These are phyloP conservation scores for Vigna hirtella DNA, from an alignment of 306 rosid genomes.

Conservation along the genomic window DNA sequence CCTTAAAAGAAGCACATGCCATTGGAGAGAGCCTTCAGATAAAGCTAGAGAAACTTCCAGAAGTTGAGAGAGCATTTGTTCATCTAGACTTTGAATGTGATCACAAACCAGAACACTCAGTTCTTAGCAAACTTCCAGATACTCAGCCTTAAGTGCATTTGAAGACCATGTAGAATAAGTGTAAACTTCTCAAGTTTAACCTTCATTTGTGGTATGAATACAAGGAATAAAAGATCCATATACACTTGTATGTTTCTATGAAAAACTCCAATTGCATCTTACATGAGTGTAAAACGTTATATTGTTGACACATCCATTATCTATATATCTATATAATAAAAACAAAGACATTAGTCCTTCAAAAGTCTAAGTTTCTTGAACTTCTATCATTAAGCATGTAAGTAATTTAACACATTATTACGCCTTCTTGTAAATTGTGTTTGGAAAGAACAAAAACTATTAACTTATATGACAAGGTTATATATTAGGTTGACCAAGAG, in stretches of 20 bases:
- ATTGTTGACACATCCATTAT: background rate
- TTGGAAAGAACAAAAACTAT: too few relatives aligned
- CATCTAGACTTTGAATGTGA: slow-evolving; percentile 91
- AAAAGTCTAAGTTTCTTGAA: background rate
- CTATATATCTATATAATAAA: background rate
- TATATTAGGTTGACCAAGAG: too few relatives aligned
- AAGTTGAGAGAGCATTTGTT: slow-evolving; percentile 78
- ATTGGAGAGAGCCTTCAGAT: slow-evolving; percentile 76
- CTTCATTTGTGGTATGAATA: background rate
- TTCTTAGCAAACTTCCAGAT: slow-evolving; percentile 67
- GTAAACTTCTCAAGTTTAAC: background rate
- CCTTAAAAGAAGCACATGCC: slow-evolving; percentile 74
- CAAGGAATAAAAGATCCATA: background rate
- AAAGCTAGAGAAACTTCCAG: slow-evolving; percentile 71
- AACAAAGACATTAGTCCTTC: background rate
- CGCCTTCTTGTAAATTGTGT: too few relatives aligned
- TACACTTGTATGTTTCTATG: background rate
- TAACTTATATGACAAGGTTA: too few relatives aligned
- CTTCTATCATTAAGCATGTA: background rate
- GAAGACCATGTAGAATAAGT: background rate
- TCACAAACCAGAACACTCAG: slow-evolving; percentile 85
- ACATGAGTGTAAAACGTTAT: background rate
- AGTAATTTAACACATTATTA: background rate
- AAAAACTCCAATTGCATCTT: background rate
- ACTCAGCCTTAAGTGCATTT: slow-evolving; percentile 38